These are phyloP conservation scores for Thyridium curvatum DNA, from an alignment of 2,329 filamentous ascomycete genomes.

Conservation along the genomic window DNA sequence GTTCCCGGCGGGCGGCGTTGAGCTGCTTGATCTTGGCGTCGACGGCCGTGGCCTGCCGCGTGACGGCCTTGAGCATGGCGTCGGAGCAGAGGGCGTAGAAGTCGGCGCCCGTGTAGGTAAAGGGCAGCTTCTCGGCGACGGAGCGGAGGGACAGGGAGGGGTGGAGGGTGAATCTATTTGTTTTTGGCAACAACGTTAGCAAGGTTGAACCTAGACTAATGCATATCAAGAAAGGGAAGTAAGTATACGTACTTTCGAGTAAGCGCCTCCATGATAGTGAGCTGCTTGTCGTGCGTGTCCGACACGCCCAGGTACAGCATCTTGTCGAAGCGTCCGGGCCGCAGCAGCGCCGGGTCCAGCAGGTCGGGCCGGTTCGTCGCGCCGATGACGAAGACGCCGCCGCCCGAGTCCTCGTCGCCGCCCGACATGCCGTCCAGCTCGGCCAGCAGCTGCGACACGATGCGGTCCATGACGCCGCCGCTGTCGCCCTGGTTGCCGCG, in stretches of 20 bases:
- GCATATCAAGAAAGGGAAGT: conserved; percentile 2
- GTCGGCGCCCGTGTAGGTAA: conserved; percentile 96
- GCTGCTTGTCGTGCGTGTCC: conserved; percentile 94
- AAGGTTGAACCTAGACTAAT: not conserved
- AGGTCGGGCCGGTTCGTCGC: conserved; percentile 93
- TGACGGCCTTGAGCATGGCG: conserved; percentile 98
- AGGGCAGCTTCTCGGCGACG: conserved; percentile 74
- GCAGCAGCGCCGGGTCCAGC: conserved; percentile 80
- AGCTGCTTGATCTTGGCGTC: conserved; percentile 75
- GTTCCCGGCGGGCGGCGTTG: conserved; percentile 35
- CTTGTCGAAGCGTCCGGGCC: conserved; percentile 93
- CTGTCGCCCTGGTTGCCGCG: conserved; percentile 95
- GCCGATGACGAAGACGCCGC: conserved; percentile 90
- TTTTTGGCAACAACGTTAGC: not conserved
- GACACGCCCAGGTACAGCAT: conserved; percentile 97
- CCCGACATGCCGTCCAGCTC: conserved; percentile 98
- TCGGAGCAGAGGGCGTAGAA: conserved; percentile 96
- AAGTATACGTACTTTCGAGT: conserved; percentile 74
- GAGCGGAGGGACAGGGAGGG: conserved; percentile 68
- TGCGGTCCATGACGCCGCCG: conserved; percentile 96
- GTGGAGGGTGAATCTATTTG: conserved; percentile 70
- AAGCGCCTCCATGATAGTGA: conserved; percentile 87
- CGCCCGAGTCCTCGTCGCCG: conserved; percentile 31
- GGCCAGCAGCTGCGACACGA: conserved; percentile 88
- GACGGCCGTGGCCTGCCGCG: conserved; percentile 75